A percentile compares a stretch with the other conserved stretches of the same genome.
phyloP scores from a whole-genome alignment of 2,329 filamentous ascomycete species.

The Aspergillus awamori region DNA sequence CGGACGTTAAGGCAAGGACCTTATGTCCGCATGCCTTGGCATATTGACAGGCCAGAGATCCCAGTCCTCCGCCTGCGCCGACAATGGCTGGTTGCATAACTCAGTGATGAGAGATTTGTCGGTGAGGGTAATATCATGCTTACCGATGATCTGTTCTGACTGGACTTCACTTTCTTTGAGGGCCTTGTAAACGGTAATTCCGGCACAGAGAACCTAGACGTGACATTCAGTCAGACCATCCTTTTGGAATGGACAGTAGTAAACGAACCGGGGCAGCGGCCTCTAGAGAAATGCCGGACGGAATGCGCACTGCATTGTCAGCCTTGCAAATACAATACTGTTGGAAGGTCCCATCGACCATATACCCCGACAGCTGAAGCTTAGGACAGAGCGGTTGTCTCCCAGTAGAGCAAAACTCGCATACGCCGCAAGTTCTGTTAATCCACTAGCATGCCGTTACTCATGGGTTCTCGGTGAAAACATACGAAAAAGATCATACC shows the following conservation, averaged over 20 bases:
- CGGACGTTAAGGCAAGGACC: slow-evolving; percentile 78
- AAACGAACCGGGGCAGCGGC: slow-evolving; percentile 64
- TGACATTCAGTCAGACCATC: neutral
- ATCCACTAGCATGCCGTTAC: slow-evolving; percentile 63
- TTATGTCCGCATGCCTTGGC: slow-evolving; percentile 86
- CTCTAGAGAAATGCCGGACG: slow-evolving; percentile 74
- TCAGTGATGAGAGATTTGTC: too few species aligned
- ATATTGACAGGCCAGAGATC: slow-evolving; percentile 81
- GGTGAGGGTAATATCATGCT: neutral
- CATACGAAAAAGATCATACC: neutral
- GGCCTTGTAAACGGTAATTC: slow-evolving; percentile 87
- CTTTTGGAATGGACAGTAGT: neutral
- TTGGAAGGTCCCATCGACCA: slow-evolving; percentile 90
- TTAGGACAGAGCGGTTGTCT: slow-evolving; percentile 81
- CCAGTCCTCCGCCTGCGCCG: slow-evolving; percentile 82
- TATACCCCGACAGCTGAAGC: slow-evolving; percentile 80
- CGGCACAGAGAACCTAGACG: slow-evolving; percentile 70
- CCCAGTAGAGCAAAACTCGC: slow-evolving; percentile 75
- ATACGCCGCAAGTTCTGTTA: slow-evolving; percentile 80
- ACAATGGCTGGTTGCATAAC: slow-evolving; percentile 67
- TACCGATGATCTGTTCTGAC: slow-evolving; percentile 66
- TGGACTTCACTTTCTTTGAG: slow-evolving; percentile 77
- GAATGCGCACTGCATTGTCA: slow-evolving; percentile 79
- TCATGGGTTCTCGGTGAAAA: too few species aligned
- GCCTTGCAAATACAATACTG: slow-evolving; percentile 88